Conservation (phyloP, 495 filamentous ascomycete genomes). For the Hypoxylon trugodes region DNA sequence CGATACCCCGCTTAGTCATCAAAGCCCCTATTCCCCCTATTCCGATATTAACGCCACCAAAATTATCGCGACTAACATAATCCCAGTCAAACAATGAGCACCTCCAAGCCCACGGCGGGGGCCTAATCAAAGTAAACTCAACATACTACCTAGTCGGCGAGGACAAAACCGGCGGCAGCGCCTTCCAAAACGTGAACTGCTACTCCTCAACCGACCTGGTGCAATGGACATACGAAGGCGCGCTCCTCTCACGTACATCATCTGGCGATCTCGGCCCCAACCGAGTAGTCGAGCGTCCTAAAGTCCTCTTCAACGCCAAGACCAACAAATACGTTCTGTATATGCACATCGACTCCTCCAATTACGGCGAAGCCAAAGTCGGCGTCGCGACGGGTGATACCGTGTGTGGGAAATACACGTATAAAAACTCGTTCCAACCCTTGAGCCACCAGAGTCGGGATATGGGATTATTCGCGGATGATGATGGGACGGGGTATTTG, state of each 20-base stretch:
- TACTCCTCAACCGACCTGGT: slow-evolving; percentile 66
- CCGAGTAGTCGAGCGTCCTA: slow-evolving; percentile 71
- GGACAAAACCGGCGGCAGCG: slow-evolving; percentile 66
- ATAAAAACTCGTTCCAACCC: slow-evolving; percentile 51
- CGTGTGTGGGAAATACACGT: slow-evolving; percentile 67
- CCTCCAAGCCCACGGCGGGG: slow-evolving; percentile 68
- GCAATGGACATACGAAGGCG: slow-evolving; percentile 67
- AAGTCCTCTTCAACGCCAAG: slow-evolving; percentile 66
- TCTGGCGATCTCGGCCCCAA: slow-evolving; percentile 68
- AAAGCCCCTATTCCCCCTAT: not conserved
- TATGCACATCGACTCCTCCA: slow-evolving; percentile 71
- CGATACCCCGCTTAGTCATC: not conserved
- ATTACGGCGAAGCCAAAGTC: slow-evolving; percentile 70
- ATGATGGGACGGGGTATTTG: slow-evolving; percentile 68
- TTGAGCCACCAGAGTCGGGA: slow-evolving; percentile 65
- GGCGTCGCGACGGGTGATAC: slow-evolving; percentile 66
- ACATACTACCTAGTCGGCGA: slow-evolving; percentile 72
- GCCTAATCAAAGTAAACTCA: slow-evolving; percentile 61
- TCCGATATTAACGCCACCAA: not conserved
- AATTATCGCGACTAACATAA: not conserved
- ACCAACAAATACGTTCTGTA: slow-evolving; percentile 65
- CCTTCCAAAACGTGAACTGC: slow-evolving; percentile 68
- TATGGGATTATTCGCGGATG: slow-evolving; percentile 68
- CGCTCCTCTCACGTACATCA: slow-evolving; percentile 58
- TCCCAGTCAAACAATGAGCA: slow-evolving; percentile 60